These are phyloP conservation scores for Stygiomarasmius scandens DNA, from an alignment of 1,284 basidiomycete genomes.

Conservation along the genomic window DNA sequence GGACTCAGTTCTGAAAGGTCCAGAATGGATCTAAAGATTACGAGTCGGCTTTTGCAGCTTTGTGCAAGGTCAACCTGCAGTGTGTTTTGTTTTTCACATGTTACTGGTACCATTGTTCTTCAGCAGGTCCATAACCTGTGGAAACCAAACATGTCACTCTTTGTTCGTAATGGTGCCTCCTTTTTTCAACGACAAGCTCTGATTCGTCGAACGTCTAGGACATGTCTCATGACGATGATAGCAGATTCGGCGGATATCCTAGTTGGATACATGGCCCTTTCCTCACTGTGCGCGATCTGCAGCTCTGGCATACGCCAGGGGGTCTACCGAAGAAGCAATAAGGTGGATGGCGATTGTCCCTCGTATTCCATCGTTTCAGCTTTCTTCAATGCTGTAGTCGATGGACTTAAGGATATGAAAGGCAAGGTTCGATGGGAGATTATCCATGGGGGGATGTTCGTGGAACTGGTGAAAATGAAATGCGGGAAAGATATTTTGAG, in stretches of 20 bases:
- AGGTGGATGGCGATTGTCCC: conserved; percentile 24
- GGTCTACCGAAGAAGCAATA: not conserved
- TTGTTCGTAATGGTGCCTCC: conserved; percentile 23
- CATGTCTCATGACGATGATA: no score
- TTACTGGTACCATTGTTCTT: conserved; percentile 17
- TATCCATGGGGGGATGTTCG: conserved; percentile 25
- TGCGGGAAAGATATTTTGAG: conserved; percentile 23
- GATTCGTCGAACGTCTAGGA: not conserved
- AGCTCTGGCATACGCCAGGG: not conserved
- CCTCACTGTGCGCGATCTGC: not conserved
- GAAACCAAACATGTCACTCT: conserved; percentile 32
- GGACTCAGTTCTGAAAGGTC: no score
- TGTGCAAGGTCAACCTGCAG: not conserved
- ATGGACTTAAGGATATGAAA: conserved; percentile 20
- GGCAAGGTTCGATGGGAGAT: conserved; percentile 24
- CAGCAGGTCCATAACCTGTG: conserved; percentile 22
- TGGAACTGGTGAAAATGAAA: conserved; percentile 30
- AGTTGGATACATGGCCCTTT: not conserved
- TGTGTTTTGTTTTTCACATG: not conserved
- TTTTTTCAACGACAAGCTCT: not conserved
- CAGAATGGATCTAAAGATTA: no score
- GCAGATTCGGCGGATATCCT: conserved; percentile 11
- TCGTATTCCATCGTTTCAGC: conserved; percentile 23
- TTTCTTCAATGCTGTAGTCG: conserved; percentile 28
- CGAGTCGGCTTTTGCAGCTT: no score